A percentile compares a stretch with the other conserved stretches of the same genome.
Evolutionary conservation across 1,284 basidiomycete species (phyloP).

Genomic region (Rhodotorula sp.): DNA sequence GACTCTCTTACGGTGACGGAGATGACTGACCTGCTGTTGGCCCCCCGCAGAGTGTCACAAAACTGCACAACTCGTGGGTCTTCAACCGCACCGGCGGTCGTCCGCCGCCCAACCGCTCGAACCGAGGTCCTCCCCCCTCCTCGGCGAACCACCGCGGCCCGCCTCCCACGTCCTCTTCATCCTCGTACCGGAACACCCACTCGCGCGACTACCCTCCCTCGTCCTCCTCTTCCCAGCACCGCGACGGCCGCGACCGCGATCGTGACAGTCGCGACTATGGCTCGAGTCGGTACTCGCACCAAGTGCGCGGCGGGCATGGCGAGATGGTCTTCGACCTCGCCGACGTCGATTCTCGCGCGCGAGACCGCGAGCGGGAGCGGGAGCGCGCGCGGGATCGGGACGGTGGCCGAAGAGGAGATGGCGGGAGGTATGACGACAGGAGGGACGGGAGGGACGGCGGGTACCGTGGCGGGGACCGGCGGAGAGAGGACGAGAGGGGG

Average conservation of each 20-base stretch:
- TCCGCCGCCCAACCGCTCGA: slow-evolving; percentile 43
- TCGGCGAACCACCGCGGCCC: not conserved
- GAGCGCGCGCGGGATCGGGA: not conserved
- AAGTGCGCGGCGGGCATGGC: slow-evolving; percentile 19
- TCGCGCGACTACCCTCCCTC: slow-evolving; percentile 2
- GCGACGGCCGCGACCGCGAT: slow-evolving; percentile 2
- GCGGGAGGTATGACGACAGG: not conserved
- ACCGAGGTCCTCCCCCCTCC: not conserved
- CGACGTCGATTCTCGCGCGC: slow-evolving; percentile 24
- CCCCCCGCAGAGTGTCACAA: slow-evolving; percentile 77
- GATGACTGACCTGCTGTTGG: not conserved
- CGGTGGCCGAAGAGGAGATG: slow-evolving; percentile 1
- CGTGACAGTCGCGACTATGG: not conserved
- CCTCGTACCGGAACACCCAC: not conserved
- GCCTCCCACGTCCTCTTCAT: slow-evolving; percentile 8
- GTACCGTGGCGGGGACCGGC: not conserved
- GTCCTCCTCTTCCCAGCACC: slow-evolving; percentile 1
- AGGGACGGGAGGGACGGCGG: not conserved
- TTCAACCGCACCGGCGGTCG: slow-evolving; percentile 48
- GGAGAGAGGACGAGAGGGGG: not conserved
- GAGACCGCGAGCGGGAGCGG: slow-evolving; percentile 5
- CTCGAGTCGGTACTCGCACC: slow-evolving; percentile 15
- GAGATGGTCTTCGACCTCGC: slow-evolving; percentile 45
- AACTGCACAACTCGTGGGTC: slow-evolving; percentile 56
- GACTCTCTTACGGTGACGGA: not conserved